Percentiles rank a stretch among this genome's conserved stretches.
Conservation (phyloP, 306 rosid species). For the Quercus dentata region DNA sequence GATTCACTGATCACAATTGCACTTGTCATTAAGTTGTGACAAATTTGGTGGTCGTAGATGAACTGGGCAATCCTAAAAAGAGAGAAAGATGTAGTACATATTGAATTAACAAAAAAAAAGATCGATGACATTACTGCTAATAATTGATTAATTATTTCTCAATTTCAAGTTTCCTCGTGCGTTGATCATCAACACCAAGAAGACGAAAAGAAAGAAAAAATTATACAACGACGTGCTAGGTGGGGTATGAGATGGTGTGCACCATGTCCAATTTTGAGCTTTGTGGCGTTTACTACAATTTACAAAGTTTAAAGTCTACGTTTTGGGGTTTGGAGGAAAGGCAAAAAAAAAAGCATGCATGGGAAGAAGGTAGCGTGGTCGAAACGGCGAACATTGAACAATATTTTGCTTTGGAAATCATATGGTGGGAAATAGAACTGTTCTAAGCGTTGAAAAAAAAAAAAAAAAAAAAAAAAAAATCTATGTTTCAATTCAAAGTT, state of each 20-base stretch:
- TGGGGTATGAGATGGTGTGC: constrained; percentile 73
- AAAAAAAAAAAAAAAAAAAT: too few relatives aligned
- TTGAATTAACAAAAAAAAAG: not conserved
- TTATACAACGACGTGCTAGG: constrained; percentile 48
- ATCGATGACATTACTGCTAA: constrained; percentile 12
- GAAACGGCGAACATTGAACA: constrained; percentile 48
- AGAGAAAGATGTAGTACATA: constrained; percentile 25
- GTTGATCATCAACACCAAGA: constrained; percentile 15
- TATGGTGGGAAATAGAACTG: constrained; percentile 19
- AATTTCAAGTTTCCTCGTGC: constrained; percentile 42
- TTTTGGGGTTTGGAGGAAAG: constrained; percentile 27
- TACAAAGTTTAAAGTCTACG: constrained; percentile 14
- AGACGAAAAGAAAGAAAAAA: not conserved
- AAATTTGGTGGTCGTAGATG: too few relatives aligned
- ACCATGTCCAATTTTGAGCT: constrained; percentile 31
- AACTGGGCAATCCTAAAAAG: not conserved
- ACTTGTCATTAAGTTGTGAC: too few relatives aligned
- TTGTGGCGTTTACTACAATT: constrained; percentile 8
- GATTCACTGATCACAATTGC: too few relatives aligned
- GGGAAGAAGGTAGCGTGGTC: constrained; percentile 75
- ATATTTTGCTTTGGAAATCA: constrained; percentile 43
- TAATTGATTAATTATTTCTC: constrained; percentile 42
- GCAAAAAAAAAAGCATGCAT: constrained; percentile 14
- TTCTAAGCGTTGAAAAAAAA: constrained; percentile 30
- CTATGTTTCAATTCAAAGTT: constrained; percentile 29